phyloP scores from a whole-genome alignment of 2,329 filamentous ascomycete genomes.

The Aspergillus texensis region DNA sequence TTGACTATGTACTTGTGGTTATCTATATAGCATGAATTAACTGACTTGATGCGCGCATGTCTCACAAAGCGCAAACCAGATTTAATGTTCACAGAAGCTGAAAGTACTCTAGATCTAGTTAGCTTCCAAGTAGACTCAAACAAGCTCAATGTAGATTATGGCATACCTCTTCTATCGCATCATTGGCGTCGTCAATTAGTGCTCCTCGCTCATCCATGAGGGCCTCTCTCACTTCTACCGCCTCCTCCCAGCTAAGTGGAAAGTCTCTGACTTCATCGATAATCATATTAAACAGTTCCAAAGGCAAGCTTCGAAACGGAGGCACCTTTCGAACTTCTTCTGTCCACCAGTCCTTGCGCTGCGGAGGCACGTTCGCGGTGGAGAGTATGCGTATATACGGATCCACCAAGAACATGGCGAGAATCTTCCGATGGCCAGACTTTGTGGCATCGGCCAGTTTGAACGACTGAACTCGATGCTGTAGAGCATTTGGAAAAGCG shows the following conservation, averaged over 20 bases:
- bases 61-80: too few relatives aligned
- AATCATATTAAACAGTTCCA: neutral
- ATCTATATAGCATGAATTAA: neutral
- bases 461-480: slow-evolving; percentile 27
- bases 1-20: too few relatives aligned
- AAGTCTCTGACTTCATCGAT: neutral
- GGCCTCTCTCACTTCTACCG: neutral
- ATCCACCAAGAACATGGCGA: slow-evolving; percentile 30
- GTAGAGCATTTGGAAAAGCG: slow-evolving; percentile 16
- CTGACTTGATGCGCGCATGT: too few relatives aligned
- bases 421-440: slow-evolving; percentile 30
- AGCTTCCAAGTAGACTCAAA: neutral
- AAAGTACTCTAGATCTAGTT: neutral
- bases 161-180: slow-evolving; percentile 1
- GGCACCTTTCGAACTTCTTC: slow-evolving; percentile 4
- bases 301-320: neutral
- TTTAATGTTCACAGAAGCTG: neutral
- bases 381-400: slow-evolving; percentile 28
- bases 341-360: slow-evolving; percentile 9
- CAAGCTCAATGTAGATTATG: neutral
- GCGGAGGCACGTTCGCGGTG: slow-evolving; percentile 29
- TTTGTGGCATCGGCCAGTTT: slow-evolving; percentile 22
- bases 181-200: neutral
- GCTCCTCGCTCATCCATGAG: slow-evolving; percentile 3
- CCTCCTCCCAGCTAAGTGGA: slow-evolving; percentile 4